Percentiles rank a stretch among this genome's conserved stretches.
Conservation (phyloP, 768 basidiomycete species). For the Lanmaoa pseudosensibilis region DNA sequence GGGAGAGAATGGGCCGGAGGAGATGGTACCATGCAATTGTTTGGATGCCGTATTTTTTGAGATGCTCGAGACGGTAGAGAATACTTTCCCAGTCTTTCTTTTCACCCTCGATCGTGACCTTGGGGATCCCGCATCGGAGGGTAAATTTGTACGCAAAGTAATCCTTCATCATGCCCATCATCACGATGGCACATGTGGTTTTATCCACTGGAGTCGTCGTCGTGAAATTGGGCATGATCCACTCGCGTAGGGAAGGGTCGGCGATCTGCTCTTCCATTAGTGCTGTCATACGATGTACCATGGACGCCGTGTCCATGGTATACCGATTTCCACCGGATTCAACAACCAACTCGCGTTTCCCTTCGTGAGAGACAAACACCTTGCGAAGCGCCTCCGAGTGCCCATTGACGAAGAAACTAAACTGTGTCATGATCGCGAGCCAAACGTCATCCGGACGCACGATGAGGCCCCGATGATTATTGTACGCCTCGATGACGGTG, state of each 20-base stretch:
- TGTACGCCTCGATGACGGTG: constrained; percentile 37
- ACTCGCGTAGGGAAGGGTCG: constrained; percentile 33
- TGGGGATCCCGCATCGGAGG: constrained; percentile 42
- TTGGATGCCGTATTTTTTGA: constrained; percentile 38
- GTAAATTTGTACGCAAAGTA: constrained; percentile 39
- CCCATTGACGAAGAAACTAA: constrained; percentile 42
- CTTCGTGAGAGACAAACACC: constrained; percentile 30
- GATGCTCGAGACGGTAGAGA: constrained; percentile 37
- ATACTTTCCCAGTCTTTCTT: constrained; percentile 41
- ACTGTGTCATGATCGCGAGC: constrained; percentile 37
- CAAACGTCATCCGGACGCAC: constrained; percentile 53
- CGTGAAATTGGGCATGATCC: constrained; percentile 45
- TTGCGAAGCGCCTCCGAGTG: constrained; percentile 35
- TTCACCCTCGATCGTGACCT: constrained; percentile 44
- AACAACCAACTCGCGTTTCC: constrained; percentile 29
- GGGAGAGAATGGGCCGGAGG: constrained; percentile 39
- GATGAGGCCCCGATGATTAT: constrained; percentile 38
- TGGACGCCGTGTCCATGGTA: constrained; percentile 32
- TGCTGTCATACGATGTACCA: constrained; percentile 25
- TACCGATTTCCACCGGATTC: constrained; percentile 16
- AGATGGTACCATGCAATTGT: constrained; percentile 41
- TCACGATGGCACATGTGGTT: constrained; percentile 38
- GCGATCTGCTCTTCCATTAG: constrained; percentile 26
- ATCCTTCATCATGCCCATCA: constrained; percentile 45
- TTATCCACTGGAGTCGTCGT: constrained; percentile 44